Conservation (phyloP, 202 grass and related monocot species). For the Panicum hallii region DNA sequence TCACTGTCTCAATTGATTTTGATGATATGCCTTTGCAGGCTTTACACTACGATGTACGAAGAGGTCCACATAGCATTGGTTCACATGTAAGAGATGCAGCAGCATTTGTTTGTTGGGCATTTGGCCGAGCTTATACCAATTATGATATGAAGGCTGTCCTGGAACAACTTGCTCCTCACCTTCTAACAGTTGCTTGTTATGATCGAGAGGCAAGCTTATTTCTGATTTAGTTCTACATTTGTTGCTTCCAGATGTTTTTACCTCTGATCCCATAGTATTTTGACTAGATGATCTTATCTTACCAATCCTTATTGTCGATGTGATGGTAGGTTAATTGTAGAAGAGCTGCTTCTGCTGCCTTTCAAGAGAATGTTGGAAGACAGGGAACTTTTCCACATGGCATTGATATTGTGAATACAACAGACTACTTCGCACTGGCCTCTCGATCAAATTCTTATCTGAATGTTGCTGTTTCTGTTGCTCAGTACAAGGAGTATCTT, state of each 20-base stretch:
- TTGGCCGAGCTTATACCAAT: conserved; percentile 92
- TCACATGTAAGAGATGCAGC: conserved; percentile 97
- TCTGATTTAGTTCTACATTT: conserved; percentile 45
- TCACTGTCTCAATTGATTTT: conserved; percentile 26
- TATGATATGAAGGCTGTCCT: conserved; percentile 83
- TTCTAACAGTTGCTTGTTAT: conserved; percentile 89
- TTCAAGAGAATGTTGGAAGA: conserved; percentile 99
- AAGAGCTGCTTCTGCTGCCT: conserved; percentile 98
- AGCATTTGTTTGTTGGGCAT: conserved; percentile 97
- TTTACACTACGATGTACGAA: conserved; percentile 88
- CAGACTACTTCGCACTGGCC: conserved; percentile 94
- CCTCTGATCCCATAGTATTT: conserved; percentile 41
- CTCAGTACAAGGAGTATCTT: conserved; percentile 81
- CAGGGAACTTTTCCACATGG: conserved; percentile 83
- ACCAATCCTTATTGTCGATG: conserved; percentile 38
- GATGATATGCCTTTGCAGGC: conserved; percentile 58
- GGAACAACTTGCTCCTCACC: conserved; percentile 87
- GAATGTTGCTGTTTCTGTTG: conserved; percentile 76
- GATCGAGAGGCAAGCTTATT: conserved; percentile 89
- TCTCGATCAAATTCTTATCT: conserved; percentile 91
- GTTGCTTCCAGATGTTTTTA: conserved; percentile 33
- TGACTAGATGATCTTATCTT: conserved; percentile 16
- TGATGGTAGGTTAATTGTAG: conserved; percentile 87
- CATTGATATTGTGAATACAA: conserved; percentile 92
- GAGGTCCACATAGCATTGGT: conserved; percentile 94